These are phyloP conservation scores for Lathyrus tuberosus DNA, from an alignment of 306 rosid species.

Conservation along the genomic window DNA sequence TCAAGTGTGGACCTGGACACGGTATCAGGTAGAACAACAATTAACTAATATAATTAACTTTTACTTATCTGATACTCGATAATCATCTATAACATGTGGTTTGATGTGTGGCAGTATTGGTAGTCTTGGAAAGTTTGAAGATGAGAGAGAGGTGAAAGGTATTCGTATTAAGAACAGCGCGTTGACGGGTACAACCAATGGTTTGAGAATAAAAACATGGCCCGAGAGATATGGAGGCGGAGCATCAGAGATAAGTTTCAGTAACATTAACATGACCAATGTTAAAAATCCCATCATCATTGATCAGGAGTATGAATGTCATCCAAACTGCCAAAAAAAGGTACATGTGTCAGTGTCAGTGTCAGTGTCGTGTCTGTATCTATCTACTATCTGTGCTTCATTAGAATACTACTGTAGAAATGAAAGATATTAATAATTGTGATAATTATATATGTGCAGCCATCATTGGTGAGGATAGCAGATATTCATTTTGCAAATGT, in stretches of 20 bases:
- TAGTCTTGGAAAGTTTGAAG: slow-evolving; percentile 43
- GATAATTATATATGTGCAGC: slow-evolving; percentile 32
- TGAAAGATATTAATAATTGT: not conserved
- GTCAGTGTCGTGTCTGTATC: no score
- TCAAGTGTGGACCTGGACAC: slow-evolving; percentile 54
- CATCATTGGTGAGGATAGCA: slow-evolving; percentile 58
- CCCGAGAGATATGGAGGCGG: slow-evolving; percentile 30
- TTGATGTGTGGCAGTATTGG: slow-evolving; percentile 36
- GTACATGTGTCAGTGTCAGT: slow-evolving; percentile 1
- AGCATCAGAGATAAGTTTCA: slow-evolving; percentile 40
- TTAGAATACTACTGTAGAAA: no score
- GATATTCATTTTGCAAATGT: slow-evolving; percentile 51
- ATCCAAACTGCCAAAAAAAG: slow-evolving; percentile 41
- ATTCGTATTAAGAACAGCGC: slow-evolving; percentile 22
- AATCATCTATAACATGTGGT: not conserved
- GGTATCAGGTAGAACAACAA: slow-evolving; percentile 45
- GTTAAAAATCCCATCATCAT: slow-evolving; percentile 50
- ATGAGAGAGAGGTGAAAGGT: slow-evolving; percentile 40
- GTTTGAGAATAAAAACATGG: slow-evolving; percentile 51
- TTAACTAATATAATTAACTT: not conserved
- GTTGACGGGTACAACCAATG: slow-evolving; percentile 44
- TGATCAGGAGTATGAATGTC: slow-evolving; percentile 48
- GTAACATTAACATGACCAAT: slow-evolving; percentile 38
- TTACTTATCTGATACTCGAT: not conserved
- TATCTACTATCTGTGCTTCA: no score